phyloP scores from a whole-genome alignment of 331 rosid genomes.

The Malus hybrid region DNA sequence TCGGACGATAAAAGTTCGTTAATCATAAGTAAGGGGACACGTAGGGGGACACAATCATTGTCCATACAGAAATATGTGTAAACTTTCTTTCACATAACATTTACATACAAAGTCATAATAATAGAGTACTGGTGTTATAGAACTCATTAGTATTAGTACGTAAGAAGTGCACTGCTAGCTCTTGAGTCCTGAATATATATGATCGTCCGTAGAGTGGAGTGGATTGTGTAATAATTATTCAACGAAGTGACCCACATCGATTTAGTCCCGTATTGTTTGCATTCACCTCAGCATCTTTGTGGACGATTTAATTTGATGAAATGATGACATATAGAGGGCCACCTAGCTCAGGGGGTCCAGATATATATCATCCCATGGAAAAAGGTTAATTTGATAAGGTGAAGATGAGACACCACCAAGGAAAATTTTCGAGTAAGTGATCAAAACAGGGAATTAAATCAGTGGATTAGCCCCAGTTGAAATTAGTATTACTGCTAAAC shows the following conservation, averaged over 20 bases:
- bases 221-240: background rate
- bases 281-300: slow-evolving; percentile 21
- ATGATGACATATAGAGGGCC: too few relatives aligned
- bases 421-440: background rate
- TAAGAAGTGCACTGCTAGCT: too few relatives aligned
- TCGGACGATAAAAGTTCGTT: too few relatives aligned
- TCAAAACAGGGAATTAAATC: background rate
- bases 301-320: background rate
- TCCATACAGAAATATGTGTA: too few relatives aligned
- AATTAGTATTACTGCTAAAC: background rate
- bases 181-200: background rate
- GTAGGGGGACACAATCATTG: too few relatives aligned
- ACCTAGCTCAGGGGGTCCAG: background rate
- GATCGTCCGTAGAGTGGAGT: background rate
- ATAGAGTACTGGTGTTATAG: too few relatives aligned
- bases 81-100: too few relatives aligned
- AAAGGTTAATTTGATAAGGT: background rate
- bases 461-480: background rate
- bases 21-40: too few relatives aligned
- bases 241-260: slow-evolving; percentile 11
- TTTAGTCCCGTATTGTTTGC: slow-evolving; percentile 10
- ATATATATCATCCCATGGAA: background rate
- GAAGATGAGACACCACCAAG: slow-evolving; percentile 2
- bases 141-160: too few relatives aligned
- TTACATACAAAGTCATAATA: too few relatives aligned